Evolutionary conservation across 345 rosid genomes (phyloP).

Genomic region (Trapa incisa): DNA sequence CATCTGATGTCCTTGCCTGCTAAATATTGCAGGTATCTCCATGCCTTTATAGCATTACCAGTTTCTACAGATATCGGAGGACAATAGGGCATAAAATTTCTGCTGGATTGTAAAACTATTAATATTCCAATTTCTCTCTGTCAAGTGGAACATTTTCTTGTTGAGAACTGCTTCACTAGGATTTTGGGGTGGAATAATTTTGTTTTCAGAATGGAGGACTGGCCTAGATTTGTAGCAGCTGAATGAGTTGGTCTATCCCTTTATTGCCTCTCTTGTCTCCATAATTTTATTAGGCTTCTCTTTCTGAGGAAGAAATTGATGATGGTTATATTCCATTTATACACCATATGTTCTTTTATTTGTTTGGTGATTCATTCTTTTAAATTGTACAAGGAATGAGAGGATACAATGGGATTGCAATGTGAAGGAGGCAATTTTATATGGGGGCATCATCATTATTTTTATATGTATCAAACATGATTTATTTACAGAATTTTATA

Average conservation of each 20-base stretch:
- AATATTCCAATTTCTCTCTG: neutral
- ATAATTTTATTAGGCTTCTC: neutral
- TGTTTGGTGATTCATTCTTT: too few species aligned
- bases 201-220: neutral
- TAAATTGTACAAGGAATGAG: too few species aligned
- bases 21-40: slow-evolving; percentile 27
- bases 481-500: too few species aligned
- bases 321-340: neutral
- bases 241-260: neutral
- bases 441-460: too few species aligned
- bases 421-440: too few species aligned
- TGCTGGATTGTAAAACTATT: neutral
- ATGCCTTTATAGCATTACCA: slow-evolving; percentile 32
- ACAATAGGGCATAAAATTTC: too few species aligned
- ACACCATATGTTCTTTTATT: too few species aligned
- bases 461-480: too few species aligned
- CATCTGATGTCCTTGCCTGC: neutral
- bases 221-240: neutral
- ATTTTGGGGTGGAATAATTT: neutral
- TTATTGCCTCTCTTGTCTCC: neutral
- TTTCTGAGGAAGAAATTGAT: too few species aligned
- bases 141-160: neutral
- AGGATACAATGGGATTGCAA: too few species aligned
- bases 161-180: neutral
- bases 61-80: slow-evolving; percentile 9